Percentiles rank a stretch among this genome's conserved stretches.
phyloP scores from a whole-genome alignment of 2,329 filamentous ascomycete species.

The Tolypocladium endophyticum region DNA sequence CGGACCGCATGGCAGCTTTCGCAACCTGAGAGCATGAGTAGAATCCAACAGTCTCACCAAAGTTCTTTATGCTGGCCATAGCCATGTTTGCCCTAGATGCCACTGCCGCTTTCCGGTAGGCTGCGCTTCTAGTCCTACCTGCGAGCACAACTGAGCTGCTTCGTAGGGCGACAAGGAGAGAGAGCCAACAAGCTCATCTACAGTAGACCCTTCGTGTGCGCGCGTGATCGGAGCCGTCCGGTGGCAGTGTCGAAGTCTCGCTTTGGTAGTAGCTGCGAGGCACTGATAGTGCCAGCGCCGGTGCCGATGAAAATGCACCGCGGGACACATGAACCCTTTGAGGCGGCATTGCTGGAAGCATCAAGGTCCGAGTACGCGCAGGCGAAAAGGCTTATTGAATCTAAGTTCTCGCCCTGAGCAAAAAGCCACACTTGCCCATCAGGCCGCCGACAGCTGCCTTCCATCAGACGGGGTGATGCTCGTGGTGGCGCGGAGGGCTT shows the following conservation, averaged over 20 bases:
- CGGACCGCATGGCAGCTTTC: no score
- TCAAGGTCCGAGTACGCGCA: background rate
- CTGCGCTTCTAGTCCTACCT: background rate
- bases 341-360: background rate
- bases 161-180: background rate
- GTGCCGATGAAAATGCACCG: background rate
- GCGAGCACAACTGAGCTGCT: background rate
- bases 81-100: background rate
- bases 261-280: background rate
- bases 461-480: background rate
- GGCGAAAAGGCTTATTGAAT: background rate
- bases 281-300: background rate
- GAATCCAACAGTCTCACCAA: background rate
- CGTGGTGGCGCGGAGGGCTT: background rate
- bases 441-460: background rate
- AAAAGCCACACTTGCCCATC: background rate
- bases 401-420: background rate
- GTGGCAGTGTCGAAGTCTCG: background rate
- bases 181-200: background rate
- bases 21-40: no score
- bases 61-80: background rate
- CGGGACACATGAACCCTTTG: background rate
- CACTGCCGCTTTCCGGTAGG: background rate
- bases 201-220: background rate
- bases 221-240: background rate